Base-by-base conservation (phyloP, 306 rosid species). In the Cucumis cinereus region DNA sequence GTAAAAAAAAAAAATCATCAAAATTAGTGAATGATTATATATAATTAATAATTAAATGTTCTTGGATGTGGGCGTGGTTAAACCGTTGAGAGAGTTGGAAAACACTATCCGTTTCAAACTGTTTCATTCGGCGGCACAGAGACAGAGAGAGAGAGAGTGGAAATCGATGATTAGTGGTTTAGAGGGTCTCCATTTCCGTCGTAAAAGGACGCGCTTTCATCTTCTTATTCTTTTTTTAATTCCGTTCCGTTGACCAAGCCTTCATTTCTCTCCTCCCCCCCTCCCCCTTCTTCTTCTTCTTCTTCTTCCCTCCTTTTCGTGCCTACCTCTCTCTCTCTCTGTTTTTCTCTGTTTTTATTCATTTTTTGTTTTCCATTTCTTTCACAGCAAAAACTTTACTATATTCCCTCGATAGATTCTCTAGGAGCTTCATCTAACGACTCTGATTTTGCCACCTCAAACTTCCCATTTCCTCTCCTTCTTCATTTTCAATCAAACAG, bases 181-280 rank as follows among this genome's bases (percentile, higher is more conserved):
- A 22, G 47, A 79, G 70, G 87, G 80, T 28, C 75, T 77, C 81
- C 86, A 82, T 82, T 70, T 84, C 82, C 92, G 77, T 33, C 61
- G 85, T 70, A 28, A 47, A 71, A 77, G 92, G 92, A 86, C 88
- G 92, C 92, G 83, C 52, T 86, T 84, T 82, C 75, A 56, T 30
- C 80, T 20, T 13, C 50, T 70, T 77, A 7, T 83, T 20, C 11
- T 54, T 70, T 60, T 6, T 69, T 47, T 70, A 68, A 41, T 68
- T 68, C 1, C 1, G n/a, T 41, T 8, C 20, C n/a, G 88, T 81
- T 88, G 90, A 84, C 80, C 52, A 41, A 77, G 79, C 81, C 80
- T 85, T 35, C 78, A 19, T 23, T 54, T 75, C 57, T 30, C 74
- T 13, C 67, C 69, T 3, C 35, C 35, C 35, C 35, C n/a, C n/a